phyloP scores from a whole-genome alignment of 179 eudicot species.

The Amaranthus tricolor region DNA sequence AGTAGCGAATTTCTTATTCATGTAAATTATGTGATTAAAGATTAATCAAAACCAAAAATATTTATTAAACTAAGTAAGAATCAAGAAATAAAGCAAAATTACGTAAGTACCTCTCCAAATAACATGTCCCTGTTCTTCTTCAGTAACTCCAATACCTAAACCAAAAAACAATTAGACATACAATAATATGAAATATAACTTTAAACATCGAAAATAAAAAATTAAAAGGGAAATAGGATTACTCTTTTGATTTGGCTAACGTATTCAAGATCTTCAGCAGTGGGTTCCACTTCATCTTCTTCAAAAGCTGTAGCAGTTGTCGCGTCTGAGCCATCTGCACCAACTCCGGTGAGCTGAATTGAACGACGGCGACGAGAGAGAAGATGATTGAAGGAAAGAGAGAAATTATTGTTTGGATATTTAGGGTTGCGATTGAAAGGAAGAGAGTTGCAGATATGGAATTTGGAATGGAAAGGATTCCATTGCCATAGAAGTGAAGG shows the following conservation, averaged over 20 bases:
- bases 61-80: background rate
- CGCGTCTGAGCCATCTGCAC: constrained; percentile 30
- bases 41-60: background rate
- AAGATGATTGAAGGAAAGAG: constrained; percentile 8
- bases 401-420: background rate
- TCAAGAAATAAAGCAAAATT: background rate
- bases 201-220: background rate
- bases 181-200: background rate
- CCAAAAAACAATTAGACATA: constrained; percentile 2
- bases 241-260: constrained; percentile 65
- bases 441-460: constrained; percentile 10
- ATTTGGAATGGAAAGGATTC: background rate
- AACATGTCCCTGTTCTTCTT: constrained; percentile 87
- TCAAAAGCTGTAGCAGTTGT: constrained; percentile 17
- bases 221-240: background rate
- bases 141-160: constrained; percentile 82
- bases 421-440: constrained; percentile 5
- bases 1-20: background rate
- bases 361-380: constrained; percentile 32
- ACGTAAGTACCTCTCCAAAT: constrained; percentile 62
- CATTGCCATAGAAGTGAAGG: constrained; percentile 1
- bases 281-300: constrained; percentile 33
- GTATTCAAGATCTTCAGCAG: constrained; percentile 72
- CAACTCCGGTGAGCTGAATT: constrained; percentile 24
- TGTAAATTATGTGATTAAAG: background rate